A percentile compares a stretch with the other conserved stretches of the same genome.
phyloP scores from a whole-genome alignment of 2,329 filamentous ascomycete genomes.

The Cercospora sp. region DNA sequence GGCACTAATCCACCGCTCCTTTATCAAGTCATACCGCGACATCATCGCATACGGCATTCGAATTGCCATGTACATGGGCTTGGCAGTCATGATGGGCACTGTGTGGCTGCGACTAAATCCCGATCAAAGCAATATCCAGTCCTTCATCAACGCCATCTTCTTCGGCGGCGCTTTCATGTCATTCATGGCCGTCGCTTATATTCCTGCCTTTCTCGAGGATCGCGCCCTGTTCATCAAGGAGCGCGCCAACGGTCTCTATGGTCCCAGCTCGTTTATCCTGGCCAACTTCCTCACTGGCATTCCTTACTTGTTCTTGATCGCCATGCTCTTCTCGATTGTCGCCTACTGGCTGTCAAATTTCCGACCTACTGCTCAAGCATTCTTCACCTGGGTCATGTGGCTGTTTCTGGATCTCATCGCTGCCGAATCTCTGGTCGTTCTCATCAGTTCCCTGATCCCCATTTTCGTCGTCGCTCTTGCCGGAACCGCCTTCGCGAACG shows the following conservation, averaged over 20 bases:
- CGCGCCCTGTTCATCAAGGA: conserved; percentile 70
- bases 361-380: conserved; percentile 61
- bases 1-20: conserved; percentile 72
- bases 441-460: conserved; percentile 69
- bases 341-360: conserved; percentile 81
- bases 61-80: conserved; percentile 75
- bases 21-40: conserved; percentile 82
- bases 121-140: conserved; percentile 71
- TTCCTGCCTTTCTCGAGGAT: conserved; percentile 79
- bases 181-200: conserved; percentile 67
- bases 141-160: conserved; percentile 76
- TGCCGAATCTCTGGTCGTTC: conserved; percentile 76
- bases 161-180: conserved; percentile 52
- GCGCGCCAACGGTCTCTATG: conserved; percentile 75
- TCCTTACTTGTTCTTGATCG: conserved; percentile 75
- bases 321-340: conserved; percentile 70
- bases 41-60: conserved; percentile 81
- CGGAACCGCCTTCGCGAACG: conserved; percentile 78
- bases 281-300: conserved; percentile 79
- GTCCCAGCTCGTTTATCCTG: conserved; percentile 66
- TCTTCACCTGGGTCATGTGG: conserved; percentile 80
- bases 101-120: conserved; percentile 75
- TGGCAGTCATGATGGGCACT: conserved; percentile 85
- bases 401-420: conserved; percentile 80
- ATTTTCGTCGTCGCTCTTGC: conserved; percentile 78